Evolutionary conservation across 2,329 filamentous ascomycete species (phyloP).

Genomic region (Sporothrix variecibatus): DNA sequence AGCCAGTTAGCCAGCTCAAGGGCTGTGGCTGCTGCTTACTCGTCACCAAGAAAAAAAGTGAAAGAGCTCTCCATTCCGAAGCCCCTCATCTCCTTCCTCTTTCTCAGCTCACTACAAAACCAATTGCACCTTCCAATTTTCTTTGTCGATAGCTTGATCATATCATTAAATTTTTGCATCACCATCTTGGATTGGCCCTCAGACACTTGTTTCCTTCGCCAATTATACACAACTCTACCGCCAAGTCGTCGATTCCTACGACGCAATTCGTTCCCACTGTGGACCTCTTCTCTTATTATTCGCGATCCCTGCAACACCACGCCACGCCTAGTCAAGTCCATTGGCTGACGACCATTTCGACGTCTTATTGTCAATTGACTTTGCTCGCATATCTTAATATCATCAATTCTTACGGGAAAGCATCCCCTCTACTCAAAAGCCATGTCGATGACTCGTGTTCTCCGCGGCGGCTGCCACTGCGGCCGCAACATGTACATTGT

Average conservation of each 20-base stretch:
- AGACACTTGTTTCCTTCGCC: background rate
- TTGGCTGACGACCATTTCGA: background rate
- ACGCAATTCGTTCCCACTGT: conserved; percentile 12
- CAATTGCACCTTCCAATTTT: background rate
- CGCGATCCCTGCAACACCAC: conserved; percentile 8
- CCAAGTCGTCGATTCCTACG: background rate
- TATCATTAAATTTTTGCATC: background rate
- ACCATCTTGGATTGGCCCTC: background rate
- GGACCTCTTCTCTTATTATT: background rate
- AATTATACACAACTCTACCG: background rate
- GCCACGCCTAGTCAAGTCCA: background rate
- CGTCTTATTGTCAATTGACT: background rate
- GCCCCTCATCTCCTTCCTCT: background rate
- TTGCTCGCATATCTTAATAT: background rate
- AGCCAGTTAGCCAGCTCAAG: background rate
- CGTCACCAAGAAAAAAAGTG: background rate
- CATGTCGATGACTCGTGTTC: conserved; percentile 46
- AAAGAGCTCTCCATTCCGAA: background rate
- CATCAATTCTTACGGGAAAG: background rate
- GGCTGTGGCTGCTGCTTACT: background rate
- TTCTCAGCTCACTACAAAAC: background rate
- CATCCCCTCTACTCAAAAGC: background rate
- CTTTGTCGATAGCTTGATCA: background rate
- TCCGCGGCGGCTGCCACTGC: conserved; percentile 80
- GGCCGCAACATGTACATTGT: conserved; percentile 83